Base-by-base conservation (phyloP, 495 filamentous ascomycete genomes). In the Penicillium riverlandense region DNA sequence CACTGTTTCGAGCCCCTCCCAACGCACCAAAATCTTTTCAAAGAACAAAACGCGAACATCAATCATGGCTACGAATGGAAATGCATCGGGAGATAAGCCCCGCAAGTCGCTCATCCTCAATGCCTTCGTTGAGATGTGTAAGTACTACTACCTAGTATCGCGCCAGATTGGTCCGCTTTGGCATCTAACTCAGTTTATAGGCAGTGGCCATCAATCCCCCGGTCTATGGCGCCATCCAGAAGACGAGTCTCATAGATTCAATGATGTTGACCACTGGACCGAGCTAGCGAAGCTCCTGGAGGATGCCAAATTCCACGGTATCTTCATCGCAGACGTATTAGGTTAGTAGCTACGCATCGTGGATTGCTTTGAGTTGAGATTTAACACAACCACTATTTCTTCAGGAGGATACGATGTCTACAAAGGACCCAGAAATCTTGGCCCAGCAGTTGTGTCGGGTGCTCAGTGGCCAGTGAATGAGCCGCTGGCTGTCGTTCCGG, bases 391-490 rank as follows among this genome's bases (percentile, higher is more conserved):
- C 36, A 8, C 4, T 11, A 35, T 33, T 1, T 32, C 1, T 33
- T 8, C 29, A 69, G 69, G 69, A 12, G 80, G 80, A 2, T 84
- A 86, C 52, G 82, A 86, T 54, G 78, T 84, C 6, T 86, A 84
- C 53, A 76, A 74, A 31, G 76, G 74, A 10, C 74, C 75, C 6
- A 55, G 70, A 11, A 79, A 78, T 6, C 65, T 84, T 0, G 73
- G 73, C 9, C 74, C 80, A 0, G 77, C 78, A 7, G 70, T 82
- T 29, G 47, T 68, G 28, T 75, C 80, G 2, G 82, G 78, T 8
- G 77, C 82, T 0, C 81, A 86, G 58, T 85, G 80, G 78, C 82
- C 82, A 0, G 79, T 84, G 3, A 82, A 80, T 29, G 70, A 73
- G 50, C 70, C 68, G 1, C 42, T 73, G 31, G 58, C 68, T 4